A percentile compares a stretch with the other conserved stretches of the same genome.
Conservation (phyloP, 306 rosid genomes). For the Hippophae gyantsensis region DNA sequence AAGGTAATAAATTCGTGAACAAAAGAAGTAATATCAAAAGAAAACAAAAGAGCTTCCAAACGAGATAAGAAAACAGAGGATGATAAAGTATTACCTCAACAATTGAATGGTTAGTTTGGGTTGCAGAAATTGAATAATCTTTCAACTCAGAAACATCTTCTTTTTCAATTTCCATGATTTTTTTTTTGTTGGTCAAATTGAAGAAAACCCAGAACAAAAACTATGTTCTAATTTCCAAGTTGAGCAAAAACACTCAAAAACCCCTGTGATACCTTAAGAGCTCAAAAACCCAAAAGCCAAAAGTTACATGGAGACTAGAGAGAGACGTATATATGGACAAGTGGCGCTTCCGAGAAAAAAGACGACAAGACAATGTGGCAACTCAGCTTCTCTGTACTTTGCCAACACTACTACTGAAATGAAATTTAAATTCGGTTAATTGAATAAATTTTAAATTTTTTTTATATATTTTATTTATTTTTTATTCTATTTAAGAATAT, state of each 20-base stretch:
- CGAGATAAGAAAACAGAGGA: not conserved
- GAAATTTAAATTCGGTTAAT: no score
- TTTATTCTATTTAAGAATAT: no score
- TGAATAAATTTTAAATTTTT: no score
- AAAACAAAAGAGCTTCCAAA: not conserved
- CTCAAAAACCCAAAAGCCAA: not conserved
- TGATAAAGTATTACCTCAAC: conserved; percentile 20
- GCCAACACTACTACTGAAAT: no score
- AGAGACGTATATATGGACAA: not conserved
- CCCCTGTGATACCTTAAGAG: not conserved
- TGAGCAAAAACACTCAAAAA: not conserved
- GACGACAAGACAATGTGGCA: not conserved
- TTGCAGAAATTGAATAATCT: conserved; percentile 14
- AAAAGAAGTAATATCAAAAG: not conserved
- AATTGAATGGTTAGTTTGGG: conserved; percentile 13
- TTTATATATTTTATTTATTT: no score
- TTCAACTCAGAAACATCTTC: conserved; percentile 14
- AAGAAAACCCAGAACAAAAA: not conserved
- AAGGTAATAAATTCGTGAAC: not conserved
- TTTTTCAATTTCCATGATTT: conserved; percentile 25
- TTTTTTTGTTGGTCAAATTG: not conserved
- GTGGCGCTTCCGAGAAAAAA: conserved; percentile 2
- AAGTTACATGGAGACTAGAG: not conserved
- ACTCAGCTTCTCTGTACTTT: no score
- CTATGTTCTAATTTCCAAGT: not conserved